Conservation (phyloP, 345 rosid species). For the Raphanus raphanistrum region DNA sequence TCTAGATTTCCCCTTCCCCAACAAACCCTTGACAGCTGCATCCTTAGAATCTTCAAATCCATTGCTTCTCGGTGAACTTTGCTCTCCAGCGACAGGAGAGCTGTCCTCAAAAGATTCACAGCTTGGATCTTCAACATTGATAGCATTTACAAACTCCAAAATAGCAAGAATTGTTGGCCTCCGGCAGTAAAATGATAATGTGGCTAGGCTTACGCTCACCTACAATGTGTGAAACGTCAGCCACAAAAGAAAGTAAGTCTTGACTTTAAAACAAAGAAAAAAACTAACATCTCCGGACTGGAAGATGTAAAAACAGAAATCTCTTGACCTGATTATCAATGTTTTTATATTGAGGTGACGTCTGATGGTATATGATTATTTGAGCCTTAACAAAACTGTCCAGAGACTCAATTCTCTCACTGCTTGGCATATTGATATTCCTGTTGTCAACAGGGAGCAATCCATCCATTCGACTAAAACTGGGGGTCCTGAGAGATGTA, state of each 20-base stretch:
- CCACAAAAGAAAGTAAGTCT: constrained; percentile 23
- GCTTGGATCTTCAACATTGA: constrained; percentile 60
- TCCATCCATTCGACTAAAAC: constrained; percentile 70
- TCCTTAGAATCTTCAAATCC: constrained; percentile 54
- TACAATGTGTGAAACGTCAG: constrained; percentile 42
- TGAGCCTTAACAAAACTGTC: constrained; percentile 98
- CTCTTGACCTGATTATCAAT: constrained; percentile 68
- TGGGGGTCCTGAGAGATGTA: constrained; percentile 59
- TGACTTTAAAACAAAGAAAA: constrained; percentile 16
- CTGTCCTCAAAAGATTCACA: constrained; percentile 56
- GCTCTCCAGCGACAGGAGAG: constrained; percentile 54
- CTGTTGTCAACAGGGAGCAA: constrained; percentile 63
- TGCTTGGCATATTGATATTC: constrained; percentile 41
- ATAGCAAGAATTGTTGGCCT: constrained; percentile 93
- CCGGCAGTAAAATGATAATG: constrained; percentile 89
- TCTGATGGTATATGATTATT: constrained; percentile 68
- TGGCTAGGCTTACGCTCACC: constrained; percentile 81
- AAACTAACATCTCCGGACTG: neutral
- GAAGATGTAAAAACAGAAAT: constrained; percentile 27
- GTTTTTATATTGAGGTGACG: constrained; percentile 65
- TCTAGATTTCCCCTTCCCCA: constrained; percentile 94
- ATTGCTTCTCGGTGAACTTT: constrained; percentile 45
- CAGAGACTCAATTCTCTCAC: constrained; percentile 49
- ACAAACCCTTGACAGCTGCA: constrained; percentile 74
- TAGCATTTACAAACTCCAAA: constrained; percentile 82